Conservation (phyloP, 345 rosid species). For the Erodium maritimum region DNA sequence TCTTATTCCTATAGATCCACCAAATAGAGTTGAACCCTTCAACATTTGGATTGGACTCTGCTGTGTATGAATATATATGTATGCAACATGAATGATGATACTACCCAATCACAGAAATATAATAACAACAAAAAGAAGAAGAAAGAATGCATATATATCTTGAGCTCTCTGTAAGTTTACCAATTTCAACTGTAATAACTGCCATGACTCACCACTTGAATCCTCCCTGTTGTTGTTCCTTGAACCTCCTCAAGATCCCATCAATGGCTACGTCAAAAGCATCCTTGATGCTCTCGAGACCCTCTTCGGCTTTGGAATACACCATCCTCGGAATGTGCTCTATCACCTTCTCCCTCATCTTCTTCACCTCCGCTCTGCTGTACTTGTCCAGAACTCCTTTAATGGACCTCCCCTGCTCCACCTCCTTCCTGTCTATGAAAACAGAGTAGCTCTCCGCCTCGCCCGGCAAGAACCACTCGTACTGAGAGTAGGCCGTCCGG, state of each 20-base stretch:
- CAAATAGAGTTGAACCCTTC: too few relatives aligned
- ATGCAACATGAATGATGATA: too few relatives aligned
- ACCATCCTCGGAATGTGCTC: constrained; percentile 57
- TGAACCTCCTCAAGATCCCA: constrained; percentile 64
- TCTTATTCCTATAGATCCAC: too few relatives aligned
- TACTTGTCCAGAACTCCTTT: constrained; percentile 48
- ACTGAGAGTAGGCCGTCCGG: constrained; percentile 75
- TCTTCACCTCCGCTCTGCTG: constrained; percentile 46
- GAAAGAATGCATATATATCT: too few relatives aligned
- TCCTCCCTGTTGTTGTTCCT: constrained; percentile 51
- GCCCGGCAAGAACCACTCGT: constrained; percentile 83
- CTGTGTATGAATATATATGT: too few relatives aligned
- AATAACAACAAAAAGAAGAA: too few relatives aligned
- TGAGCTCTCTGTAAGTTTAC: too few relatives aligned
- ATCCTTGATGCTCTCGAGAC: constrained; percentile 56
- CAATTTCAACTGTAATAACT: too few relatives aligned
- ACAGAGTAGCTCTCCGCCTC: constrained; percentile 67
- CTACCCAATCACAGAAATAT: too few relatives aligned
- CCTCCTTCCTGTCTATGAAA: constrained; percentile 59
- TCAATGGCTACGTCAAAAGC: constrained; percentile 91
- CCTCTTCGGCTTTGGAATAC: constrained; percentile 49
- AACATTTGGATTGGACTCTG: too few relatives aligned
- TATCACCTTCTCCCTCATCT: constrained; percentile 73
- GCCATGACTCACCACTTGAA: constrained; percentile 44
- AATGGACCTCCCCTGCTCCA: constrained; percentile 60